phyloP scores from a whole-genome alignment of 352 stramenopile genomes.

The Phytophthora idaei region DNA sequence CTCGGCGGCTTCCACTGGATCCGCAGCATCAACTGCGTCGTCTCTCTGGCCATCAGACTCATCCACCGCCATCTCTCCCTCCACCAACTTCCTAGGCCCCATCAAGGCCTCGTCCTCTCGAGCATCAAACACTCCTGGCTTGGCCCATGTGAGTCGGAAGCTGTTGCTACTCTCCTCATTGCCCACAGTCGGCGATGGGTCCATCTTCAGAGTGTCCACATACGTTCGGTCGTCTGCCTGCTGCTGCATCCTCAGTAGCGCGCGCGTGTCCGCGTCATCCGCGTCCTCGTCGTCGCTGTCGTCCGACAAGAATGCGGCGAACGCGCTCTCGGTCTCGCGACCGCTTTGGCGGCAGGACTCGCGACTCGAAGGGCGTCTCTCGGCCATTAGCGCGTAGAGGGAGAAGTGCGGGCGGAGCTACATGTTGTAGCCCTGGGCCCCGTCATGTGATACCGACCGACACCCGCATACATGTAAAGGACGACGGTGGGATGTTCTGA shows the following conservation, averaged over 20 bases:
- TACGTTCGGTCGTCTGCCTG: slow-evolving; percentile 58
- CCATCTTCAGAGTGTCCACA: slow-evolving; percentile 41
- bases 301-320: slow-evolving; percentile 55
- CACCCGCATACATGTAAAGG: slow-evolving; percentile 5
- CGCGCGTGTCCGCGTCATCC: slow-evolving; percentile 34
- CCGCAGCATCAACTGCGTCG: not conserved
- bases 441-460: not conserved
- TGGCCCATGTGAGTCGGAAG: slow-evolving; percentile 25
- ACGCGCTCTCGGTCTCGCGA: slow-evolving; percentile 22
- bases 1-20: not conserved
- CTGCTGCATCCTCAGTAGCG: slow-evolving; percentile 47
- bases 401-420: not conserved
- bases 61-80: not conserved
- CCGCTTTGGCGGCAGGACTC: slow-evolving; percentile 7
- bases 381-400: slow-evolving; percentile 13
- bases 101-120: slow-evolving; percentile 2
- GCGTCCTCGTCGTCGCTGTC: slow-evolving; percentile 36
- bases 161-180: slow-evolving; percentile 13
- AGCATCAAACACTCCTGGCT: slow-evolving; percentile 12
- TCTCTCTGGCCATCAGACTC: not conserved
- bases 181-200: slow-evolving; percentile 7
- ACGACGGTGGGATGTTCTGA: slow-evolving; percentile 9
- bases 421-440: not conserved
- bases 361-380: slow-evolving; percentile 22
- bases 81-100: slow-evolving; percentile 16